Evolutionary conservation across 257 asterid genomes (phyloP).

Genomic region (Mitragyna speciosa): DNA sequence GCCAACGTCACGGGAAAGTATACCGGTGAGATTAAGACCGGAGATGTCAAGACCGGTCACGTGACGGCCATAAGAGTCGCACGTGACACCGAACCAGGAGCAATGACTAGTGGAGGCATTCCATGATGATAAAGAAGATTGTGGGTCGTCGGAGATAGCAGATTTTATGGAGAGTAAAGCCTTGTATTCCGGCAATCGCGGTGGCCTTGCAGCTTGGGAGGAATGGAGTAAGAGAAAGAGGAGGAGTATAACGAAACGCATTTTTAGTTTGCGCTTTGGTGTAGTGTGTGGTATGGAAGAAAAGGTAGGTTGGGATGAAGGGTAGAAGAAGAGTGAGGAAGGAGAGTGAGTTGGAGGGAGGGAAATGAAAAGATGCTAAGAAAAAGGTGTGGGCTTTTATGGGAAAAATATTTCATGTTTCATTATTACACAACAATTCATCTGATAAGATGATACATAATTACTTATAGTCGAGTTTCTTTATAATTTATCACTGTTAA

Average conservation of each 20-base stretch:
- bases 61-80: conserved; percentile 58
- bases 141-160: conserved; percentile 70
- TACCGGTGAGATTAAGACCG: conserved; percentile 54
- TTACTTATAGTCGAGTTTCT: too few species aligned
- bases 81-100: conserved; percentile 78
- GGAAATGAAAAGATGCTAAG: too few species aligned
- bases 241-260: conserved; percentile 48
- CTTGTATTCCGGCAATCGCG: conserved; percentile 46
- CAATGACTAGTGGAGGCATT: conserved; percentile 50
- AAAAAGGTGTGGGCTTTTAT: background rate
- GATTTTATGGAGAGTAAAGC: conserved; percentile 70
- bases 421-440: too few species aligned
- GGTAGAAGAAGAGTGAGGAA: background rate
- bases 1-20: conserved; percentile 54
- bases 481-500: too few species aligned
- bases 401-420: too few species aligned
- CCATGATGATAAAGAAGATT: conserved; percentile 64
- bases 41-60: conserved; percentile 70
- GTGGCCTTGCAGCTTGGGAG: conserved; percentile 33
- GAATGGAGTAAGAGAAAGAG: conserved; percentile 43
- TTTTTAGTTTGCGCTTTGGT: conserved; percentile 23
- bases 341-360: background rate
- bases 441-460: too few species aligned
- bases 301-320: background rate
- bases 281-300: background rate